Conservation (phyloP, 23 red algal species). For the Gracilaria domingensis region DNA sequence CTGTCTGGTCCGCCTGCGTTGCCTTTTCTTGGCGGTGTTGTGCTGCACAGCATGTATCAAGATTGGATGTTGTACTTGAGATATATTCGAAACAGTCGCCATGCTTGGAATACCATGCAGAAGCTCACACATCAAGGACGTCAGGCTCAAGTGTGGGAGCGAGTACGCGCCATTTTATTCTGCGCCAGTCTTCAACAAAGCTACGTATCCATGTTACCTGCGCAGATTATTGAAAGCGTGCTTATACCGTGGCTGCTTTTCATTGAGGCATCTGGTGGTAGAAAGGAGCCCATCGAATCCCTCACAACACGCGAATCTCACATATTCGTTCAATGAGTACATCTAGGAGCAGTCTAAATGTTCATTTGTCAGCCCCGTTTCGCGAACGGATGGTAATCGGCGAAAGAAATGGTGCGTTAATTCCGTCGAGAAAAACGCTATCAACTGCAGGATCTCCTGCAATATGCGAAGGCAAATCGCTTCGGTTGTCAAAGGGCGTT, state of each 20-base stretch:
- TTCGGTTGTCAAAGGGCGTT: too few relatives aligned
- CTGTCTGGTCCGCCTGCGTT: not conserved
- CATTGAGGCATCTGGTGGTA: not conserved
- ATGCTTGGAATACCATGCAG: not conserved
- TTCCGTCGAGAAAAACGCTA: too few relatives aligned
- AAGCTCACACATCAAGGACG: constrained; percentile 2
- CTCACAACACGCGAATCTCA: not conserved
- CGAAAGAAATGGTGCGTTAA: too few relatives aligned
- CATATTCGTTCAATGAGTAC: too few relatives aligned
- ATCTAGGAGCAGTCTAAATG: too few relatives aligned
- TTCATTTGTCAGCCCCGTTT: too few relatives aligned
- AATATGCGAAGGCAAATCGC: too few relatives aligned
- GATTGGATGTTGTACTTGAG: constrained; percentile 15
- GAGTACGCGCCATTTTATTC: not conserved
- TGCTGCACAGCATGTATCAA: constrained; percentile 7
- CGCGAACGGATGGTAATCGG: too few relatives aligned
- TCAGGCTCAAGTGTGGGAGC: constrained; percentile 9
- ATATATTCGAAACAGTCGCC: not conserved
- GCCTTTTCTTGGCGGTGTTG: not conserved
- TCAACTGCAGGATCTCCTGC: too few relatives aligned
- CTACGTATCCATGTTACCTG: not conserved
- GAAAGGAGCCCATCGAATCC: not conserved
- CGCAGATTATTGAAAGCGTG: not conserved
- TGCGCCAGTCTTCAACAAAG: not conserved
- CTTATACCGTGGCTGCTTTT: not conserved